A percentile compares a stretch with the other conserved stretches of the same genome.
These are phyloP conservation scores for Wickerhamiella kurtzmanii DNA, from an alignment of 805 yeast species.

Conservation along the genomic window DNA sequence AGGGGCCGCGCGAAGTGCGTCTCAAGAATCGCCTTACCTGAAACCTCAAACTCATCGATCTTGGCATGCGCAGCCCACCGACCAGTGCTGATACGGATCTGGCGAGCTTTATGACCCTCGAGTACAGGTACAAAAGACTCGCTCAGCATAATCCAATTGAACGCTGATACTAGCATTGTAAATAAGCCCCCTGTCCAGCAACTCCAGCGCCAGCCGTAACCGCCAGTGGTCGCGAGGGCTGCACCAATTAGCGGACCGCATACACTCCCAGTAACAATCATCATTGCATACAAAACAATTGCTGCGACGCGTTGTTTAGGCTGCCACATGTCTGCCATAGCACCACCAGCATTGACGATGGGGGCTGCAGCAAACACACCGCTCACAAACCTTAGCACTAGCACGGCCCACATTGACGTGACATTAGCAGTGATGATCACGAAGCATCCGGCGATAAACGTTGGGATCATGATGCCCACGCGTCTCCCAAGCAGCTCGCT, in stretches of 20 bases:
- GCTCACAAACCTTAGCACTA: constrained; percentile 41
- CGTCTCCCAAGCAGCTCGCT: constrained; percentile 45
- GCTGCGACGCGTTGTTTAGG: constrained; percentile 40
- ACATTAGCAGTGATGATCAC: constrained; percentile 27
- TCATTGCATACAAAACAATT: constrained; percentile 33
- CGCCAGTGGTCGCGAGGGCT: constrained; percentile 26
- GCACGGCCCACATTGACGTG: constrained; percentile 28
- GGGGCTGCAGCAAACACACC: constrained; percentile 47
- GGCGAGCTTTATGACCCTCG: constrained; percentile 48
- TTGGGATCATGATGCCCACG: constrained; percentile 32
- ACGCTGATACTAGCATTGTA: constrained; percentile 21
- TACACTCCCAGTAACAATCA: constrained; percentile 31
- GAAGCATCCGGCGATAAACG: constrained; percentile 33
- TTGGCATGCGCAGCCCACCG: constrained; percentile 74
- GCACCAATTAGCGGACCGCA: constrained; percentile 33
- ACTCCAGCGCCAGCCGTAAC: constrained; percentile 44
- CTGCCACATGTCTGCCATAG: constrained; percentile 42
- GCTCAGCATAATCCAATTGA: constrained; percentile 28
- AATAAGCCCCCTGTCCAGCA: constrained; percentile 37
- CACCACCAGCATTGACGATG: constrained; percentile 44
- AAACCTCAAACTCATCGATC: constrained; percentile 69
- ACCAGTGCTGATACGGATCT: constrained; percentile 60
- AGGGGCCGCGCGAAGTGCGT: constrained; percentile 68
- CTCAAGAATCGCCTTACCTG: constrained; percentile 50
- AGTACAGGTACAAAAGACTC: constrained; percentile 32